These are phyloP conservation scores for Pseudogymnoascus sp. DNA, from an alignment of 2,329 filamentous ascomycete genomes.

Conservation along the genomic window DNA sequence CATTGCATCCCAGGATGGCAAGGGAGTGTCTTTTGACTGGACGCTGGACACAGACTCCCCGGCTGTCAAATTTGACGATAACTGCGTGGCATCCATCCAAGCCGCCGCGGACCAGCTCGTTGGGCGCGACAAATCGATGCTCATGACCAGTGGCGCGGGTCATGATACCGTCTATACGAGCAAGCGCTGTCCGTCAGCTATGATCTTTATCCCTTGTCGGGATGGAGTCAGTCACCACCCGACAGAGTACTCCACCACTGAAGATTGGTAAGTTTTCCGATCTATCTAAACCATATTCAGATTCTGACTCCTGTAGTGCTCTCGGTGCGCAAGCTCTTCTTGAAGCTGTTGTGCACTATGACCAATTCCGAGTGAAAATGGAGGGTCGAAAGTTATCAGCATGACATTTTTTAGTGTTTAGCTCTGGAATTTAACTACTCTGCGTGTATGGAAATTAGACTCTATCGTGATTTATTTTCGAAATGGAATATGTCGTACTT, in stretches of 20 bases:
- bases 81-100: constrained; percentile 20
- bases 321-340: no score
- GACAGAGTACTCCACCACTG: constrained; percentile 19
- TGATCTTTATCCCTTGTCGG: constrained; percentile 26
- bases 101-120: constrained; percentile 16
- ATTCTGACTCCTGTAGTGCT: no score
- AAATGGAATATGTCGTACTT: no score
- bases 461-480: no score
- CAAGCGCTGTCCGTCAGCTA: constrained; percentile 24
- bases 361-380: no score
- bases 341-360: no score
- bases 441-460: no score
- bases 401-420: no score
- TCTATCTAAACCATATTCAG: no score
- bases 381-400: no score
- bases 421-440: no score
- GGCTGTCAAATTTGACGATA: constrained; percentile 19
- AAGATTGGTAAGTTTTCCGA: constrained; percentile 14
- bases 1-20: constrained; percentile 17
- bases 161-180: constrained; percentile 27
- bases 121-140: constrained; percentile 17
- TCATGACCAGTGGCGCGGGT: constrained; percentile 16
- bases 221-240: constrained; percentile 24
- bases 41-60: constrained; percentile 15
- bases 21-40: constrained; percentile 13